Conservation (phyloP, 768 basidiomycete species). For the Hygrocybe coccinea region DNA sequence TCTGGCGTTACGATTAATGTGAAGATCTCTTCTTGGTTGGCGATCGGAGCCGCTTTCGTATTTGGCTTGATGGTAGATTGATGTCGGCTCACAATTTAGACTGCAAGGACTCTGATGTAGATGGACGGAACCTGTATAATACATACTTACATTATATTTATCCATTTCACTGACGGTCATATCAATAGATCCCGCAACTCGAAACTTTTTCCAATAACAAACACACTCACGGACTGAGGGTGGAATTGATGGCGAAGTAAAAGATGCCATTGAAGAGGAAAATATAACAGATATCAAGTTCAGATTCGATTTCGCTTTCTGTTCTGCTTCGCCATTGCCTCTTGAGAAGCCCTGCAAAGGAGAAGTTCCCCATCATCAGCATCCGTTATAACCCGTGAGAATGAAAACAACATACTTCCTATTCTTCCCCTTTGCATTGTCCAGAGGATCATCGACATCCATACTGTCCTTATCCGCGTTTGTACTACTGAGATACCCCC, state of each 20-base stretch:
- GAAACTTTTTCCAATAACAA: no score
- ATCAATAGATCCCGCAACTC: no score
- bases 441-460: constrained; percentile 61
- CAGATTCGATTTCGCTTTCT: constrained; percentile 59
- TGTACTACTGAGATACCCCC: constrained; percentile 13
- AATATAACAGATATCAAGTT: neutral
- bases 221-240: no score
- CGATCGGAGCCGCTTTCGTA: neutral
- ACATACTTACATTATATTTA: no score
- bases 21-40: neutral
- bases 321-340: constrained; percentile 41
- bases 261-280: no score
- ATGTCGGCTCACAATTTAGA: neutral
- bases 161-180: no score
- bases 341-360: constrained; percentile 35
- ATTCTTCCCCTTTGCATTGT: constrained; percentile 49
- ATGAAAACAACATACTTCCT: constrained; percentile 46
- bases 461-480: constrained; percentile 41
- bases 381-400: constrained; percentile 1
- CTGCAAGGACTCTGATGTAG: no score
- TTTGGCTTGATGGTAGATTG: neutral
- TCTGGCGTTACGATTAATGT: neutral
- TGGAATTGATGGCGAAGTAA: no score
- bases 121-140: no score
- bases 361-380: constrained; percentile 1